A percentile compares a stretch with the other conserved stretches of the same genome.
phyloP scores from a whole-genome alignment of 352 stramenopile species.

The Elongisporangium prolatum region DNA sequence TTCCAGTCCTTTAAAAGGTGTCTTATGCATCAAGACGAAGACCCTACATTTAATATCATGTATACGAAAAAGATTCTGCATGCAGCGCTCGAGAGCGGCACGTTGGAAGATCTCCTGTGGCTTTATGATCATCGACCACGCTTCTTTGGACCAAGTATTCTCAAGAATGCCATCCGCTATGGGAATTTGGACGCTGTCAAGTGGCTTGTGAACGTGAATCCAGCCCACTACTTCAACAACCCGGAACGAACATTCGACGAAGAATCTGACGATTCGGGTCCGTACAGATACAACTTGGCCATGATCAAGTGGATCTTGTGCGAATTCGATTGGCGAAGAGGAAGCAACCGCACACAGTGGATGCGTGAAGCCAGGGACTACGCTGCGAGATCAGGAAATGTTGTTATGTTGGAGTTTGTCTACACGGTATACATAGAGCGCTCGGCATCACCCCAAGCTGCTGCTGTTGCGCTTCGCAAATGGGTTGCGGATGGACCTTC shows the following conservation, averaged over 20 bases:
- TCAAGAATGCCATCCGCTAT: constrained; percentile 6
- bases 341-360: too few relatives aligned
- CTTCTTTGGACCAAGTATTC: background rate
- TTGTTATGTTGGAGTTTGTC: background rate
- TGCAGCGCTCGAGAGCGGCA: background rate
- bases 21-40: background rate
- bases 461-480: background rate
- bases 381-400: too few relatives aligned
- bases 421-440: background rate
- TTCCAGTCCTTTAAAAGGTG: background rate
- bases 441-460: background rate
- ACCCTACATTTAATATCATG: background rate
- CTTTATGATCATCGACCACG: background rate
- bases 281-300: background rate
- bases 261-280: background rate
- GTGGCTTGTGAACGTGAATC: constrained; percentile 2
- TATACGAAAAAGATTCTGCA: background rate
- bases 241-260: background rate
- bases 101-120: background rate
- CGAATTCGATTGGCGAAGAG: background rate
- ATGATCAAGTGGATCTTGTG: background rate
- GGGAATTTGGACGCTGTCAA: too few relatives aligned
- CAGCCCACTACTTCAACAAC: background rate
- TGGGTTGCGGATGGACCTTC: background rate
- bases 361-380: background rate